Evolutionary conservation across 75 land plant genomes (phyloP).

Genomic region (Picea glauca): DNA sequence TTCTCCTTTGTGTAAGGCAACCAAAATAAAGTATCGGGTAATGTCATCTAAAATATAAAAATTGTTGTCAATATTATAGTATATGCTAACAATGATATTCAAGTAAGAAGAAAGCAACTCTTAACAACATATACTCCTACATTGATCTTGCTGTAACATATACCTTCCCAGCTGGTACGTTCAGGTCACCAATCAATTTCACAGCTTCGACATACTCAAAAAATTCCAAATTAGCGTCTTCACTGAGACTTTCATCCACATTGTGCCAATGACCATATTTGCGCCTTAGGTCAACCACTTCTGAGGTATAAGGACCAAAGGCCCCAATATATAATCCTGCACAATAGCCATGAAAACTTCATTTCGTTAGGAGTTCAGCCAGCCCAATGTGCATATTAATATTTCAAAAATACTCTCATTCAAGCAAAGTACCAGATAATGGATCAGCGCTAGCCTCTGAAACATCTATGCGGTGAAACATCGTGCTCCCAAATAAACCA

Average conservation of each 20-base stretch:
- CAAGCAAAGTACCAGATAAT: slow-evolving; percentile 57
- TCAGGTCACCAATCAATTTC: slow-evolving; percentile 94
- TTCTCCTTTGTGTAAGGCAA: neutral
- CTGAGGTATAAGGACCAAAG: slow-evolving; percentile 85
- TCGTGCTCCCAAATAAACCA: slow-evolving; percentile 60
- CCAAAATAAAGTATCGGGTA: neutral
- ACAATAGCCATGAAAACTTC: neutral
- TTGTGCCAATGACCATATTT: slow-evolving; percentile 86
- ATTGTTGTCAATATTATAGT: neutral
- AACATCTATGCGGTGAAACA: slow-evolving; percentile 59
- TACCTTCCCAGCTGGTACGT: slow-evolving; percentile 98
- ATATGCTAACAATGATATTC: neutral
- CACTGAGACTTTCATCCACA: slow-evolving; percentile 21
- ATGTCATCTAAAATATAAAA: neutral
- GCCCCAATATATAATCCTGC: slow-evolving; percentile 93
- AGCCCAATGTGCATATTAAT: neutral
- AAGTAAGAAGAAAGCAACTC: neutral
- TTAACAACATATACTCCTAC: neutral
- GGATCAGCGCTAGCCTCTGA: slow-evolving; percentile 57
- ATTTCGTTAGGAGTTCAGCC: slow-evolving; percentile 8
- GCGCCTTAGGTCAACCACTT: slow-evolving; percentile 81
- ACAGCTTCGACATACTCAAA: slow-evolving; percentile 99
- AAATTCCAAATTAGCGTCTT: slow-evolving; percentile 55
- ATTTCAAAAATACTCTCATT: neutral
- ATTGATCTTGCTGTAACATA: neutral